A percentile compares a stretch with the other conserved stretches of the same genome.
Evolutionary conservation across 805 yeast genomes (phyloP).

Genomic region (Ogataea methanolica): DNA sequence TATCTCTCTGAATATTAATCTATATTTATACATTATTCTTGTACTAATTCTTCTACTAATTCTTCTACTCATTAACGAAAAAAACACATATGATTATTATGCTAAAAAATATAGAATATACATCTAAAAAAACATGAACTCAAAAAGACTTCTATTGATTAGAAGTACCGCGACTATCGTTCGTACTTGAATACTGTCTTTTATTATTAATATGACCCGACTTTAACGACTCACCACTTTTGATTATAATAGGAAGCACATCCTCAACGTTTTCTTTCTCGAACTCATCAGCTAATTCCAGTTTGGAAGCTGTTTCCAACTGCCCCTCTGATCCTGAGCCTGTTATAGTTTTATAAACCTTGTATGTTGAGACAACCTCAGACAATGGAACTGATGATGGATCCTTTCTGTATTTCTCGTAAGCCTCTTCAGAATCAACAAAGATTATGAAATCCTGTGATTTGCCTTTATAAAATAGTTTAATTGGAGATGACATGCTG

Average conservation of each 20-base stretch:
- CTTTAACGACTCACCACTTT: constrained; percentile 51
- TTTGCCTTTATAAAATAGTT: constrained; percentile 61
- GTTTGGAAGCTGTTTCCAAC: constrained; percentile 65
- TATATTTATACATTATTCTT: too few relatives aligned
- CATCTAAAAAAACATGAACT: neutral
- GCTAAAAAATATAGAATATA: neutral
- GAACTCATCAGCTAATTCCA: constrained; percentile 63
- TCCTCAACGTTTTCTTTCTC: constrained; percentile 45
- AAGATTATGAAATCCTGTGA: constrained; percentile 63
- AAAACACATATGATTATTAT: neutral
- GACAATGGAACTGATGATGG: constrained; percentile 55
- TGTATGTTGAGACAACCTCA: constrained; percentile 58
- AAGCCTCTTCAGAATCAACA: constrained; percentile 48
- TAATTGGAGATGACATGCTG: constrained; percentile 30
- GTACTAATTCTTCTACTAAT: too few relatives aligned
- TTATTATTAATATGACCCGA: constrained; percentile 20
- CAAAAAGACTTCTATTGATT: neutral
- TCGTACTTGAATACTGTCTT: constrained; percentile 32
- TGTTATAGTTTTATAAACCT: constrained; percentile 55
- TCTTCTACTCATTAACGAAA: too few relatives aligned
- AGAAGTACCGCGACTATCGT: constrained; percentile 34
- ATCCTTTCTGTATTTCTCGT: constrained; percentile 44
- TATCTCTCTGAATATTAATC: too few relatives aligned
- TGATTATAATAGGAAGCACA: constrained; percentile 52
- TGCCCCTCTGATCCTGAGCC: constrained; percentile 70